Base-by-base conservation (phyloP, 2,329 filamentous ascomycete species). In the Microdochium trichocladiopsis region DNA sequence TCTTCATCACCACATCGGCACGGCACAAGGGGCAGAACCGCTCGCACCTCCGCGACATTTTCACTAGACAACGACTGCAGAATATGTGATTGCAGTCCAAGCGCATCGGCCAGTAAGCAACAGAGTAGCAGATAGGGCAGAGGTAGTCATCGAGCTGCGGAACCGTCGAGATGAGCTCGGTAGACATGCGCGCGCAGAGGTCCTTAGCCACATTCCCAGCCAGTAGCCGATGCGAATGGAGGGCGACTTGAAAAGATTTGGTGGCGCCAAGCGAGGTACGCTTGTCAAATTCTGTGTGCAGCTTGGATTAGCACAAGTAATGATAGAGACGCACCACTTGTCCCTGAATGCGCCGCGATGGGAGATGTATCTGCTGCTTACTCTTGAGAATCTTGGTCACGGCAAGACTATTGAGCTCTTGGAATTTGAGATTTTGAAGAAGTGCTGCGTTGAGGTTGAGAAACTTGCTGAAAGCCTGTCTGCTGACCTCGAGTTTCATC, bases 331-430 rank as follows among this genome's bases (percentile, higher is more conserved):
- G n/a, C n/a, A n/a, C n/a, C n/a, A n/a, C n/a, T n/a, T n/a, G n/a
- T n/a, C n/a, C n/a, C n/a, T n/a, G n/a, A n/a, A n/a, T n/a, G n/a
- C n/a, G n/a, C n/a, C n/a, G n/a, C n/a, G n/a, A n/a, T 47, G 33
- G 22, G 8, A 12, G 14, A 28, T 12, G 11, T 25, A 14, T n/a
- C n/a, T 48, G 37, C 14, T 9, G 67, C 79, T 56, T 66, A 87
- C 86, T 95, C 67, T 95, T 95, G 51, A 95, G 70, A 50, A 95
- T 95, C 67, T 95, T 95, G 31, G 74, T 74, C 61, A 94, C 82
- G 1, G 90, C 90, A 25, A 79, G 79, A 57, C 82, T 81, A 61
- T 95, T 95, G 57, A 95, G 84, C 63, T 94, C 90, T 61, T 92
- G 88, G 60, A 95, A 95, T 54, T 86, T 84, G 57, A 95, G 76